Evolutionary conservation across 2,329 filamentous ascomycete genomes (phyloP).

Genomic region (Triangularia verruculosa): DNA sequence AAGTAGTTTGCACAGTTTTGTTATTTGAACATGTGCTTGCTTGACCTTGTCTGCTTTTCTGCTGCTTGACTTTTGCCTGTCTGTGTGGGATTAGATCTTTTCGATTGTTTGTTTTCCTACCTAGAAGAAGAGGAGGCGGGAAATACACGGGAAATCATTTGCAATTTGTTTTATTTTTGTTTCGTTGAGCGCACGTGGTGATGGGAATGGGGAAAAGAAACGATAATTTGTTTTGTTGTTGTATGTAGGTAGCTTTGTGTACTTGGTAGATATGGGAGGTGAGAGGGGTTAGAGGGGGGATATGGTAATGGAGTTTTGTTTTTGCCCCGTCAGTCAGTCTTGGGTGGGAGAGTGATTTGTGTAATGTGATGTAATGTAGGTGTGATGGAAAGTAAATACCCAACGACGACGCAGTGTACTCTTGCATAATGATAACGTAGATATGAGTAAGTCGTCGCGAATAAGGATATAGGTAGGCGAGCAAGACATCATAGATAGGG

Average conservation of each 20-base stretch:
- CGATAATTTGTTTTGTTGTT: not conserved
- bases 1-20: not conserved
- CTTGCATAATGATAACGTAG: no score
- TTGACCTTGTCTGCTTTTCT: not conserved
- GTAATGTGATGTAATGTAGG: not conserved
- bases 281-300: no score
- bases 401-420: no score
- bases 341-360: no score
- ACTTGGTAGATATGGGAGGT: no score
- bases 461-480: no score
- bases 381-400: no score
- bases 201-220: not conserved
- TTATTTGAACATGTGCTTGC: not conserved
- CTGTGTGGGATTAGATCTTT: not conserved
- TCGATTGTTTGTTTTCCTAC: slow-evolving; percentile 5
- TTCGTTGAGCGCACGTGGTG: not conserved
- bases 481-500: no score
- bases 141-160: not conserved
- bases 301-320: not conserved
- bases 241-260: not conserved
- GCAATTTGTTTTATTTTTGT: not conserved
- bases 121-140: not conserved
- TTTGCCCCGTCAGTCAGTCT: not conserved
- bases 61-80: not conserved
- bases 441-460: no score